Evolutionary conservation across 306 rosid genomes (phyloP), one percentile per base, ranked within the genome.

Genomic region (Urtica urens): DNA sequence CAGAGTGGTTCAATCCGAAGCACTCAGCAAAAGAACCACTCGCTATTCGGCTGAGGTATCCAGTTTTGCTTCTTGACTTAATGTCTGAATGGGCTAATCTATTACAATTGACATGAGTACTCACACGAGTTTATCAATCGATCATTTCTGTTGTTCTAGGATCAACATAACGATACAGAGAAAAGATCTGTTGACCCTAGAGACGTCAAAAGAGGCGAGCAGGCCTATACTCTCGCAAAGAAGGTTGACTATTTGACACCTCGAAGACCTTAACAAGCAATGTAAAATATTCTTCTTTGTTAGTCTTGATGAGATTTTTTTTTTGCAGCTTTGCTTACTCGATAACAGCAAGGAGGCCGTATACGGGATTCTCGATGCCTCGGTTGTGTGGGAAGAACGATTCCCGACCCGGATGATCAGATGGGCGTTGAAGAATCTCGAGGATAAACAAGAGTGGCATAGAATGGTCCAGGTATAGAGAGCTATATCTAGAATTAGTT

Each of bases 361-460:
- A 65, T 88, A 80, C 58, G 80, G 95, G 52, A 72, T 94, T 31
- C 83, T 88, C 63, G 88, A 88, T 81, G 83, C 88, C 39, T 88
- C 88, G 96, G 88, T 74, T 76, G 93, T 93, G 20, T 83, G 95
- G 95, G 96, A 83, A 65, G 72, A 76, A 38, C 69, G 59, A 21
- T 88, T 83, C 37, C 96, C 95, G 16, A 76, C 78, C 17, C 78
- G 59, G n/a, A 66, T 86, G 46, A 60, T 88, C 40, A 88, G 69
- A 63, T 39, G 33, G 49, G 76, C 68, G 9, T 63, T 88, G 71
- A 40, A 23, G 63, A 34, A 34, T 51, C 94, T 88, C 51, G 88
- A 88, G 72, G 78, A 76, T 79, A 83, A 83, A 46, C 78, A 83
- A 18, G 83, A 83, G 41, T 88, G 95, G 95, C 95, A 88, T 68